These are phyloP conservation scores for Gracilaria domingensis DNA, from an alignment of 23 red algal genomes.

Conservation along the genomic window DNA sequence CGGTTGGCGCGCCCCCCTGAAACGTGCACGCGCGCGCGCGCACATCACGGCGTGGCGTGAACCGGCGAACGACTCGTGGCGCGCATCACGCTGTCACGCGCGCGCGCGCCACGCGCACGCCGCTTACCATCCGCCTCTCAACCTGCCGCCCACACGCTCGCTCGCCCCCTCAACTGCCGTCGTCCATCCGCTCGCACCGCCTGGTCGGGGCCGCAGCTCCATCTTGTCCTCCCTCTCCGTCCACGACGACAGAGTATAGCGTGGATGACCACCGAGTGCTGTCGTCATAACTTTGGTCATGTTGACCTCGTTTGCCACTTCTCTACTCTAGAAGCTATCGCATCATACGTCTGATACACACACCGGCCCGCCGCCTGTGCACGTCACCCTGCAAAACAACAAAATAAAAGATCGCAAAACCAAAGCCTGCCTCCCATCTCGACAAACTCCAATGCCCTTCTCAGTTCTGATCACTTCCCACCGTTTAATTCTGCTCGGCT, in stretches of 20 bases:
- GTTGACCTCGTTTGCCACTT: too few relatives aligned
- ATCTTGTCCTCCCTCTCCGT: too few relatives aligned
- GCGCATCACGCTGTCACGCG: neutral
- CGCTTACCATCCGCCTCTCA: neutral
- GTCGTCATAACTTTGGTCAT: too few relatives aligned
- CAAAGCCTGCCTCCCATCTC: neutral
- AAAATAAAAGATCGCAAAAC: neutral
- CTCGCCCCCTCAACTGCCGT: neutral
- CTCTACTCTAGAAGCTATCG: neutral
- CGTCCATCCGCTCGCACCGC: neutral
- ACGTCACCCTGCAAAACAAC: neutral
- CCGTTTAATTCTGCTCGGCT: neutral
- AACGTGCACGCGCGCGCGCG: conserved; percentile 12
- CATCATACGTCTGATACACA: neutral
- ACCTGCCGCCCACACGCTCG: neutral
- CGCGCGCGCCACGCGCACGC: neutral
- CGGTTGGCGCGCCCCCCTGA: too few relatives aligned
- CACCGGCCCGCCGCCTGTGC: neutral
- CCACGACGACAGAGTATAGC: neutral
- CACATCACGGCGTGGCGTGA: neutral
- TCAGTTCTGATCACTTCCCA: neutral
- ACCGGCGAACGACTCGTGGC: neutral
- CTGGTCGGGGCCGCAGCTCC: neutral
- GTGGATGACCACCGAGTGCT: neutral
- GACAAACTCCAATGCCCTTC: neutral